Conservation (phyloP, 2,329 filamentous ascomycete species). For the Sclerotinia nivalis region DNA sequence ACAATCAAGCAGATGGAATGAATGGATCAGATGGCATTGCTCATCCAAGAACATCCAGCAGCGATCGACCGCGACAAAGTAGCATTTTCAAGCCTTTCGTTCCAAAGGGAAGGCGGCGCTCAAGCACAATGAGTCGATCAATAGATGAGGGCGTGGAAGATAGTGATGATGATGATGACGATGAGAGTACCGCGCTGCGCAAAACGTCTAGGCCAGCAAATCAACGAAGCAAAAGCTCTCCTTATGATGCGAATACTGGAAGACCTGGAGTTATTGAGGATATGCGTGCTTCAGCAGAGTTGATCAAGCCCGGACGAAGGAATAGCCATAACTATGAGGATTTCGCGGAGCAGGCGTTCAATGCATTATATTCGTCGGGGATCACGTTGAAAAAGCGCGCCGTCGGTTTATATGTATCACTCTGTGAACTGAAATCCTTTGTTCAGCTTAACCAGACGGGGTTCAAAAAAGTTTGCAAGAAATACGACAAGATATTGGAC, state of each 20-base stretch:
- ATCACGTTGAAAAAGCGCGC: slow-evolving; percentile 93
- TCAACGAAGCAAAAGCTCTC: slow-evolving; percentile 41
- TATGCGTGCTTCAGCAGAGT: slow-evolving; percentile 62
- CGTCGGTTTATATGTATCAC: slow-evolving; percentile 81
- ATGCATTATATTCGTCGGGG: slow-evolving; percentile 66
- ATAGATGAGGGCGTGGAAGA: slow-evolving; percentile 64
- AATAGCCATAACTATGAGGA: slow-evolving; percentile 72
- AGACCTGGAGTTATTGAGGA: slow-evolving; percentile 47
- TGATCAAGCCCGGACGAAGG: slow-evolving; percentile 59
- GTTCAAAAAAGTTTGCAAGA: slow-evolving; percentile 95
- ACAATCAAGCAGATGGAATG: slow-evolving; percentile 40
- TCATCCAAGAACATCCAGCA: slow-evolving; percentile 47
- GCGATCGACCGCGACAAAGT: slow-evolving; percentile 46
- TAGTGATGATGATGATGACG: slow-evolving; percentile 66
- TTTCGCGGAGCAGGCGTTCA: slow-evolving; percentile 72
- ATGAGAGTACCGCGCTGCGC: slow-evolving; percentile 53
- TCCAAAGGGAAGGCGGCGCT: slow-evolving; percentile 46
- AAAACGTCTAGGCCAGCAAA: slow-evolving; percentile 39
- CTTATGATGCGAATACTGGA: slow-evolving; percentile 29
- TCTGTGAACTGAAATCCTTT: slow-evolving; percentile 95
- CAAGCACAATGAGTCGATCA: slow-evolving; percentile 47
- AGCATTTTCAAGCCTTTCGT: slow-evolving; percentile 56
- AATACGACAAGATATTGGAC: slow-evolving; percentile 96
- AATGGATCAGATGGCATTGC: slow-evolving; percentile 28
- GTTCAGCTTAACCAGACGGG: slow-evolving; percentile 95